Base-by-base conservation (phyloP, 768 basidiomycete species). In the Hysterangium stoloniferum region DNA sequence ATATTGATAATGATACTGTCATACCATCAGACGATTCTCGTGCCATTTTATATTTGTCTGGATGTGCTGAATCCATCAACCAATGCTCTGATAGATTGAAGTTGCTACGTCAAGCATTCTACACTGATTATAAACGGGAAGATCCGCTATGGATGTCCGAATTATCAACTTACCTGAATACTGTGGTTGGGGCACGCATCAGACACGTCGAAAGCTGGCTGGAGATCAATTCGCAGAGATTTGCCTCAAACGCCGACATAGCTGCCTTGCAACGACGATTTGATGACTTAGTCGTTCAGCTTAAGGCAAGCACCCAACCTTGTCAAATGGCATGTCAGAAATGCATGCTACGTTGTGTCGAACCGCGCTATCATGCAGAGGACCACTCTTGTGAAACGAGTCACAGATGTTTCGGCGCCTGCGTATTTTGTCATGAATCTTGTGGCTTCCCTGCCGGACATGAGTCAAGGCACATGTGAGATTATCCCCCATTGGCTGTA, bases 371-470 rank as follows among this genome's bases (percentile, higher is more conserved):
- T 13, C 82, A 83, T 52, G 68, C 70, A 4, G 62, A 61, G 1
- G 54, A 58, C n/a, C 80, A 83, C 54, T 62, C 76, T 45, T 83
- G 80, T 52, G 61, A 62, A 25, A 76, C 81, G 0, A 55, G 63
- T 19, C 81, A 82, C 54, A 31, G 54, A 4, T 83, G 81, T 52
- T 48, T 50, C 4, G 66, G 68, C 32, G 27, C 48, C 9, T 81
- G 80, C 52, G 65, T 69, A 33, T 78, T 72, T 53, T 61, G 61
- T 31, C 64, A 67, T 5, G 68, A 72, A 4, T 66, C 55, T 1
- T 82, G 80, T 59, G 69, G 72, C 13, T 66, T 74, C 55, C 66
- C 65, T n/a, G 79, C 78, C 27, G 81, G 80, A 0, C 80, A 82
- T 53, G 60, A 70, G 19, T 78, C 76, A 12, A 66, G 64, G 8